These are phyloP conservation scores for Cyphellophora attinorum DNA, from an alignment of 2,329 filamentous ascomycete genomes.

Conservation along the genomic window DNA sequence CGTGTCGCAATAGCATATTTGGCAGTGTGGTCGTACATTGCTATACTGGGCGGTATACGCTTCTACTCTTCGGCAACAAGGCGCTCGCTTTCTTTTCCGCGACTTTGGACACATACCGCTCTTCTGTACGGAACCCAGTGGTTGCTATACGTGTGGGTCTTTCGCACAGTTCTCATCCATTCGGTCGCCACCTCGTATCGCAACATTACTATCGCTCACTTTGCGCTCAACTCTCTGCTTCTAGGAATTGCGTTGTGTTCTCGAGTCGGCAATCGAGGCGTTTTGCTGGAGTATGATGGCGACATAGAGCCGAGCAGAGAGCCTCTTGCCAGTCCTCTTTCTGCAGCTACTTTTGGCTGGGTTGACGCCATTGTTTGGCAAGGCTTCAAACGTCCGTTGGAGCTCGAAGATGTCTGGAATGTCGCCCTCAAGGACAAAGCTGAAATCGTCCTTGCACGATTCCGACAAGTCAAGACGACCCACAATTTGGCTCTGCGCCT, in stretches of 20 bases:
- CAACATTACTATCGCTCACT: slow-evolving; percentile 61
- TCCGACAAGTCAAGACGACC: slow-evolving; percentile 77
- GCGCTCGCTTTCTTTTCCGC: slow-evolving; percentile 57
- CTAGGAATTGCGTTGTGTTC: slow-evolving; percentile 69
- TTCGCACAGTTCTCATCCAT: slow-evolving; percentile 78
- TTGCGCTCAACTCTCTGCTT: slow-evolving; percentile 63
- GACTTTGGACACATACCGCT: slow-evolving; percentile 88
- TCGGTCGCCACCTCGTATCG: slow-evolving; percentile 55
- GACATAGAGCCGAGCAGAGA: slow-evolving; percentile 80
- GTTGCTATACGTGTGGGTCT: slow-evolving; percentile 64
- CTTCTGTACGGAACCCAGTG: slow-evolving; percentile 74
- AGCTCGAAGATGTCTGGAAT: slow-evolving; percentile 86
- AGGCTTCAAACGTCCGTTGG: slow-evolving; percentile 75
- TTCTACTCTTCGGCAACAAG: slow-evolving; percentile 52
- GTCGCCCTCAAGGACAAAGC: slow-evolving; percentile 81
- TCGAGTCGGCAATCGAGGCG: slow-evolving; percentile 82
- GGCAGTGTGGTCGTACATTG: slow-evolving; percentile 69
- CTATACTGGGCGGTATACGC: slow-evolving; percentile 62
- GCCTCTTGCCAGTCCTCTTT: slow-evolving; percentile 79
- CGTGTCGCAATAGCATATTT: slow-evolving; percentile 47
- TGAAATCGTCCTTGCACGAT: slow-evolving; percentile 66
- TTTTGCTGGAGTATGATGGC: slow-evolving; percentile 80
- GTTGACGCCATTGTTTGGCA: slow-evolving; percentile 81
- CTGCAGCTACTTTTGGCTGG: slow-evolving; percentile 81
- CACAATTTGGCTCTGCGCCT: slow-evolving; percentile 70